Evolutionary conservation across 495 filamentous ascomycete species (phyloP).

Genomic region (Penicillium antarcticum): DNA sequence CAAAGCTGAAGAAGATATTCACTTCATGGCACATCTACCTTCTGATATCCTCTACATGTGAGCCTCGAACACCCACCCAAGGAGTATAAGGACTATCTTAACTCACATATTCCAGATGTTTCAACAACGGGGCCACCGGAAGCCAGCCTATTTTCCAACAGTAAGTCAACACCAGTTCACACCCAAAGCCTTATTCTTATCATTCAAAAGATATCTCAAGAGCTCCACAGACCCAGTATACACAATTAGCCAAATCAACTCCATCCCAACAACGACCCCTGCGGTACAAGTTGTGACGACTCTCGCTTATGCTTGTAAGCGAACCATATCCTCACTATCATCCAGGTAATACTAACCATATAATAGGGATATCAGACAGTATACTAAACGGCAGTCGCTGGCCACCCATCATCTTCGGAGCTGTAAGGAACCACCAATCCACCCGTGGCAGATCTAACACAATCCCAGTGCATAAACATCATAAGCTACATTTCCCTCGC

Average conservation of each 20-base stretch:
- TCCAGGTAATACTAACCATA: conserved; percentile 6
- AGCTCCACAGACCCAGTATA: conserved; percentile 35
- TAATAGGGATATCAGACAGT: conserved; percentile 44
- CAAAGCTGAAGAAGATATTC: conserved; percentile 52
- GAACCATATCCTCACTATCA: background rate
- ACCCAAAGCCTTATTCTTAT: background rate
- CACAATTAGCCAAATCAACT: conserved; percentile 38
- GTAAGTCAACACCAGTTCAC: conserved; percentile 13
- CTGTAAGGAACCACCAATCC: conserved; percentile 19
- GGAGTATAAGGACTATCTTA: background rate
- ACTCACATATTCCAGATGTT: conserved; percentile 20
- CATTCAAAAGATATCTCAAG: conserved; percentile 32
- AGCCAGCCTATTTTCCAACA: conserved; percentile 38
- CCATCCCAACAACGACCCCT: conserved; percentile 44
- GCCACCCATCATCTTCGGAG: conserved; percentile 53
- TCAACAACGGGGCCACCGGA: conserved; percentile 35
- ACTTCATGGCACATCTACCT: conserved; percentile 50
- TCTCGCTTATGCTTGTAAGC: conserved; percentile 42
- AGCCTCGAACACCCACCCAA: background rate
- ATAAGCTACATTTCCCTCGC: conserved; percentile 36
- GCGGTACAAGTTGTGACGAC: conserved; percentile 48
- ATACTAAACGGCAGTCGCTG: conserved; percentile 52
- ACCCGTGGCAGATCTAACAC: background rate
- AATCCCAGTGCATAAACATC: conserved; percentile 30
- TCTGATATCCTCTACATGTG: conserved; percentile 43